These are phyloP conservation scores for Flaveria linearis DNA, from an alignment of 129 eudicot genomes.

Conservation along the genomic window DNA sequence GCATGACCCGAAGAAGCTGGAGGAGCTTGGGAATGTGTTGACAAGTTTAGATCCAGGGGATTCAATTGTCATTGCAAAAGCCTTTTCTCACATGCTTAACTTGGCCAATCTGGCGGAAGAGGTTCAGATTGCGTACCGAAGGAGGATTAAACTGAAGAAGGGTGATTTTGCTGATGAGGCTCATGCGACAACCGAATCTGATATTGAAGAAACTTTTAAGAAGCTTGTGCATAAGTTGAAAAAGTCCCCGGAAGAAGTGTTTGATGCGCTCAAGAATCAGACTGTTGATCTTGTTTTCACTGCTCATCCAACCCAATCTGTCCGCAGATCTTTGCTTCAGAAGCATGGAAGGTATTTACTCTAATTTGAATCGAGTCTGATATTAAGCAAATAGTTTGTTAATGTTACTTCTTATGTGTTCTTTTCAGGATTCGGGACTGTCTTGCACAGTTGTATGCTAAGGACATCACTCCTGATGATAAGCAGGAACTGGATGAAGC, in stretches of 20 bases:
- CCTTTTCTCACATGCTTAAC: conserved; percentile 97
- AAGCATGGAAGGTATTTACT: conserved; percentile 86
- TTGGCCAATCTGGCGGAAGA: conserved; percentile 98
- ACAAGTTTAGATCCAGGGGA: conserved; percentile 98
- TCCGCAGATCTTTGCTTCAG: conserved; percentile 95
- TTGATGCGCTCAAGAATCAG: conserved; percentile 93
- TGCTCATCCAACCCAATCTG: conserved; percentile 98
- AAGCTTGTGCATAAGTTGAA: conserved; percentile 76
- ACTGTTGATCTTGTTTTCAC: conserved; percentile 94
- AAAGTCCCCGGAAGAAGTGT: conserved; percentile 94
- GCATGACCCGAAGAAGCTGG: conserved; percentile 73
- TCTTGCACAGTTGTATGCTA: conserved; percentile 77
- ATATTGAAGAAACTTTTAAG: conserved; percentile 91
- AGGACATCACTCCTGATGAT: conserved; percentile 91
- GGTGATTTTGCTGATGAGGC: conserved; percentile 86
- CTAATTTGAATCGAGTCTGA: not conserved
- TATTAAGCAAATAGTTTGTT: conserved; percentile 2
- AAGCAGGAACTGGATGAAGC: conserved; percentile 93
- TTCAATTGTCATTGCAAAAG: conserved; percentile 84
- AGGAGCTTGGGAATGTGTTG: conserved; percentile 81
- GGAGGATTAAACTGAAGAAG: conserved; percentile 78
- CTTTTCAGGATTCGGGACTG: conserved; percentile 76
- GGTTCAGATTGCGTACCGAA: conserved; percentile 90
- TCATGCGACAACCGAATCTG: conserved; percentile 86
- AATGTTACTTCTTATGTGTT: not conserved